Conservation (phyloP, 2,329 filamentous ascomycete genomes). For the Neonectria neomacrospora region DNA sequence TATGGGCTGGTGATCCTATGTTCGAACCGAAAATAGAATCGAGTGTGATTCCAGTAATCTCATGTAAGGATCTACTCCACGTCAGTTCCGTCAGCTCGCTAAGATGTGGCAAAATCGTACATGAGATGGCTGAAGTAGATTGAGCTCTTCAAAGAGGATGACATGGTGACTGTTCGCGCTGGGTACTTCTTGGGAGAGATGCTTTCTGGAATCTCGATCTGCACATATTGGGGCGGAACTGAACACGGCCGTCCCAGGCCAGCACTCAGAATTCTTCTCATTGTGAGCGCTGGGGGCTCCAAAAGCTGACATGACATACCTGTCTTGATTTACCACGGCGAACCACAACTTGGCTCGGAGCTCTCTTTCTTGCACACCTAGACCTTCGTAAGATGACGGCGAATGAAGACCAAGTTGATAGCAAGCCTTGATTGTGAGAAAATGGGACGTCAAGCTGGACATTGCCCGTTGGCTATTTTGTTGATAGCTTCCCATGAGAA, state of each 20-base stretch:
- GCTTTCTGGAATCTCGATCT: slow-evolving; percentile 15
- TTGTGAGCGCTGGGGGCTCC: slow-evolving; percentile 1
- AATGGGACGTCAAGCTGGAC: slow-evolving; percentile 47
- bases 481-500: slow-evolving; percentile 48
- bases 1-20: slow-evolving; percentile 12
- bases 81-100: neutral
- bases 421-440: slow-evolving; percentile 46
- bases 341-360: slow-evolving; percentile 47
- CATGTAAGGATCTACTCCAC: slow-evolving; percentile 9
- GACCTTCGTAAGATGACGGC: slow-evolving; percentile 41
- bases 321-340: slow-evolving; percentile 47
- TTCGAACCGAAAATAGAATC: slow-evolving; percentile 20
- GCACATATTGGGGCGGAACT: slow-evolving; percentile 21
- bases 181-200: slow-evolving; percentile 14
- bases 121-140: slow-evolving; percentile 25
- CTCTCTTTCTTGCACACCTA: slow-evolving; percentile 39
- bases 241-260: slow-evolving; percentile 19
- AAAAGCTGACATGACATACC: slow-evolving; percentile 18
- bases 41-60: slow-evolving; percentile 14
- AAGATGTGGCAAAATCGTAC: neutral
- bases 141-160: slow-evolving; percentile 12
- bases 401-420: slow-evolving; percentile 51
- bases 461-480: slow-evolving; percentile 50
- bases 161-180: neutral
- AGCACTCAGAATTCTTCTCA: slow-evolving; percentile 5